phyloP scores from a whole-genome alignment of 495 filamentous ascomycete genomes.

The Neurospora discreta region DNA sequence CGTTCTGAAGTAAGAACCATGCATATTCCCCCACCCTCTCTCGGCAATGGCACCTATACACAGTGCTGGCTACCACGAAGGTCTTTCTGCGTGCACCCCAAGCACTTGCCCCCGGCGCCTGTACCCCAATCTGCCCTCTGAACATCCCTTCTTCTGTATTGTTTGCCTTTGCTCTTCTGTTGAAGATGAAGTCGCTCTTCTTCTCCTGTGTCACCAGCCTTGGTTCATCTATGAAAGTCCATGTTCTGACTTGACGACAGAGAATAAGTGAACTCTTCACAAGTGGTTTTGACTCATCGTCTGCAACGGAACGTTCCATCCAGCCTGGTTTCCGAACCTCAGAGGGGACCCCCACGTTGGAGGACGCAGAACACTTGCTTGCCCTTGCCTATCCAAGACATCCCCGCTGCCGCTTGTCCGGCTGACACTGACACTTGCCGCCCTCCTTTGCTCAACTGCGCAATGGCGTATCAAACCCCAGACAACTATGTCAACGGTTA shows the following conservation, averaged over 20 bases:
- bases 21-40: neutral
- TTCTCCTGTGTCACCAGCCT: neutral
- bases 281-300: neutral
- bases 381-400: neutral
- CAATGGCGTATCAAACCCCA: neutral
- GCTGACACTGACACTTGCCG: neutral
- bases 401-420: neutral
- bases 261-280: neutral
- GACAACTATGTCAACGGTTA: no score
- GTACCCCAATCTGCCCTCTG: neutral
- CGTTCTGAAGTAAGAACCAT: neutral
- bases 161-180: neutral
- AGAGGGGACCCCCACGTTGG: neutral
- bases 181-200: neutral
- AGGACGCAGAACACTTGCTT: neutral
- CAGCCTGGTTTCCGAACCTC: neutral
- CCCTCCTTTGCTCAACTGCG: neutral
- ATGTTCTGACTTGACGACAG: neutral
- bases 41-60: neutral
- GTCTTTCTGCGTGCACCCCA: neutral
- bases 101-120: neutral
- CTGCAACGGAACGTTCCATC: neutral
- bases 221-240: neutral
- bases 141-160: neutral
- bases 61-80: neutral